These are phyloP conservation scores for Aspergillus awamori DNA, from an alignment of 2,329 filamentous ascomycete species.

Conservation along the genomic window DNA sequence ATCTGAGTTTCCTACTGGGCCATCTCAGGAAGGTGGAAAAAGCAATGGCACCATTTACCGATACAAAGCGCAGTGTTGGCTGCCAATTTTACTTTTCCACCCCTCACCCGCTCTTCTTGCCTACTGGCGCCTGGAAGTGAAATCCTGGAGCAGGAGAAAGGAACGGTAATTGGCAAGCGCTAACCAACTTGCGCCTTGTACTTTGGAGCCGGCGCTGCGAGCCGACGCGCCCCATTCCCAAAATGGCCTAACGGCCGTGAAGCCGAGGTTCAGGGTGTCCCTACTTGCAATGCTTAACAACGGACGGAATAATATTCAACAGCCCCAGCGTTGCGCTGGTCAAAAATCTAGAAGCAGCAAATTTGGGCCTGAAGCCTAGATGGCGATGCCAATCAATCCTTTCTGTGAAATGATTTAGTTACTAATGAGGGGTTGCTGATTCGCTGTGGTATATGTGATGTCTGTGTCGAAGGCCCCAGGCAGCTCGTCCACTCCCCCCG, in stretches of 20 bases:
- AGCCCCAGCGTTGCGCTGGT: not conserved
- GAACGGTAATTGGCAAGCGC: conserved; percentile 5
- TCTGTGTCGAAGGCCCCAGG: not conserved
- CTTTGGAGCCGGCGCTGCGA: conserved; percentile 3
- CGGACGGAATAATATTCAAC: not conserved
- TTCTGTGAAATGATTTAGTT: too few species aligned
- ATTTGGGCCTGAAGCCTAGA: not conserved
- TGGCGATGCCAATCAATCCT: too few species aligned
- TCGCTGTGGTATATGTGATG: not conserved
- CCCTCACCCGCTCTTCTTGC: conserved; percentile 1
- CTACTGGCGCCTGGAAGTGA: not conserved
- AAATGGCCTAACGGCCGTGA: conserved; percentile 7
- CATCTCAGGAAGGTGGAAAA: not conserved
- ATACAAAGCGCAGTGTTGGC: conserved; percentile 1
- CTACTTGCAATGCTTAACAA: conserved; percentile 10
- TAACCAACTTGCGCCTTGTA: conserved; percentile 4
- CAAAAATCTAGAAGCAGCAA: not conserved
- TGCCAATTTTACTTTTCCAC: not conserved
- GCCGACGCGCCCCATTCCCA: conserved; percentile 9
- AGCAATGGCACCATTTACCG: not conserved
- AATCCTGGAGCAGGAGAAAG: not conserved
- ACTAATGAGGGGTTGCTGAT: not conserved
- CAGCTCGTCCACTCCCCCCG: not conserved
- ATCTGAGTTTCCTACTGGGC: conserved; percentile 10
- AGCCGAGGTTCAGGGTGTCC: conserved; percentile 10